Evolutionary conservation across 2,329 filamentous ascomycete species (phyloP).

Genomic region (Polychaeton citri): DNA sequence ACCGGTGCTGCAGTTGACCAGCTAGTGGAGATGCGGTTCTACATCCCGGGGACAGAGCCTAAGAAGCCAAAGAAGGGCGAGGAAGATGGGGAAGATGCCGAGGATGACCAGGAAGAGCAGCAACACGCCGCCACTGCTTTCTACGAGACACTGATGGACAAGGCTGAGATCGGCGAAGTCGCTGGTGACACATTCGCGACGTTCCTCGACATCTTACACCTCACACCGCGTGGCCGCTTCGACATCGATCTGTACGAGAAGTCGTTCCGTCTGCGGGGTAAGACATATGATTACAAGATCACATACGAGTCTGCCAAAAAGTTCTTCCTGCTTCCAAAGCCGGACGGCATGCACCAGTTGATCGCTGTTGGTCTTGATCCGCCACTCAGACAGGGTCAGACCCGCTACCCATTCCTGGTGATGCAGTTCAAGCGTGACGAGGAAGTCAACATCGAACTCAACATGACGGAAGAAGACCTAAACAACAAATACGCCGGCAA

Average conservation of each 20-base stretch:
- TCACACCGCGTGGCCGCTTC: conserved; percentile 96
- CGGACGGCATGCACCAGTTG: conserved; percentile 93
- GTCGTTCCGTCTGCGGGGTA: conserved; percentile 91
- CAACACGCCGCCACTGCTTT: conserved; percentile 95
- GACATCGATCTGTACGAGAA: conserved; percentile 99
- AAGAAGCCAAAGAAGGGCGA: conserved; percentile 58
- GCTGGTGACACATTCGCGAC: conserved; percentile 97
- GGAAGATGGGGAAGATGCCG: conserved; percentile 46
- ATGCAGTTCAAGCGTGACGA: conserved; percentile 99
- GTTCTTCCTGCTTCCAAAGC: conserved; percentile 95
- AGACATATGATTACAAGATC: conserved; percentile 99
- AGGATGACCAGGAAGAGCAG: conserved; percentile 53
- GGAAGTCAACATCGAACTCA: conserved; percentile 89
- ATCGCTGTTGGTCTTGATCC: conserved; percentile 91
- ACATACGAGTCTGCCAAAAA: conserved; percentile 97
- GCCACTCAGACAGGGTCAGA: conserved; percentile 90
- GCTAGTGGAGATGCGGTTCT: conserved; percentile 96
- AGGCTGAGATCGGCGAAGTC: conserved; percentile 97
- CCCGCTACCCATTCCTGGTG: conserved; percentile 91
- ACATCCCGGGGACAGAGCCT: conserved; percentile 82
- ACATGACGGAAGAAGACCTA: conserved; percentile 83
- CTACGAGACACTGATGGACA: conserved; percentile 95
- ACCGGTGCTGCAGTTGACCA: conserved; percentile 81
- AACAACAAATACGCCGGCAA: conserved; percentile 81
- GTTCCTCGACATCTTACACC: conserved; percentile 90